Evolutionary conservation across 2,329 filamentous ascomycete species (phyloP), one percentile per base, ranked within the genome.

Genomic region (Penicillium sp.): DNA sequence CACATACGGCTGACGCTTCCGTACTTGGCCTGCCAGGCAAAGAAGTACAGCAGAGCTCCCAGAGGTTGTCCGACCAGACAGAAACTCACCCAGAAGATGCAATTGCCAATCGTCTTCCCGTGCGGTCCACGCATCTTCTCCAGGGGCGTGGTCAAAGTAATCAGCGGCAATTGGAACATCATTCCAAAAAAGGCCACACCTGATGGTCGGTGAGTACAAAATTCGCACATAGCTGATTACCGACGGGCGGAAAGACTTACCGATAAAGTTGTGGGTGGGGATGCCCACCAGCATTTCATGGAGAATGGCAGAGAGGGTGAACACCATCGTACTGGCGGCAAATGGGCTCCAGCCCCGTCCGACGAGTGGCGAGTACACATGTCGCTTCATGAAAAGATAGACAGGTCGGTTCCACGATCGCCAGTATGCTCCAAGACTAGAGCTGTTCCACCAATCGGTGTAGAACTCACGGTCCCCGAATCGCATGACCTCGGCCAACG

Each of bases 21-120:
- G 66, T 95, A 96, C 73, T 97, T 97, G 47, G 89, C 89, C 72
- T 97, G 91, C 91, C 93, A 98, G 1, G 90, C 90, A 66, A 97
- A 97, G 68, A 96, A 98, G 68, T 98, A 98, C 66, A 95, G 77
- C 51, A 98, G 73, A 0, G 89, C 90, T 1, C 89, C 93, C 59
- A 97, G 80, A 0, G 93, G 93, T 74, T 98, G 93, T 3, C 93
- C 93, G 9, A 98, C 86, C 2, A 97, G 81, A 55, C 91, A 96
- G 65, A 98, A 98, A 9, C 87, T 91, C 18, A 96, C 77, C 93
- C 93, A 97, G 69, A 98, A 98, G 49, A 94, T 90, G 62, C 85
- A 84, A 67, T 98, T 98, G 1, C 93, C 93, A 27, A 94, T 76
- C 7, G 95, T 77, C 59, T 84, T 87, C 5, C 88, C 88, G 44